Base-by-base conservation (phyloP, 1,139 yeast genomes). In the Lodderomyces theae region DNA sequence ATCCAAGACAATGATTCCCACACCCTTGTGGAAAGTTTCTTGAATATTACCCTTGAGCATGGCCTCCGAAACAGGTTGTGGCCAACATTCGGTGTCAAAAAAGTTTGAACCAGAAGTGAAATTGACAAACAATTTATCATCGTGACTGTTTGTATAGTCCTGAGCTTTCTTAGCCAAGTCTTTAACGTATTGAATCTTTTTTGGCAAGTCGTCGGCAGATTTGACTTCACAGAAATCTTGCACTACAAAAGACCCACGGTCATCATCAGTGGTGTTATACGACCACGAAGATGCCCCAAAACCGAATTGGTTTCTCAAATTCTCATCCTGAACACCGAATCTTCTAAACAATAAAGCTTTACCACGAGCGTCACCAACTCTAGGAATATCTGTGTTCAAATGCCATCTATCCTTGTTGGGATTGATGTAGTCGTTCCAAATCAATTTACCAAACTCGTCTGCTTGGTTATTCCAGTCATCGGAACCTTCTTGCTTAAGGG, bases 21-120 rank as follows among this genome's bases (percentile, higher is more conserved):
- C 61, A 30, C 82, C 83, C 50, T 66, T 73, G 25, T 66, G 72
- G 53, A 82, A 74, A 17, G 65, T 57, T n/a, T 72, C 69, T 35
- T 71, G 67, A 43, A 83, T 64, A n/a, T 72, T 66, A 33, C 72
- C 67, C 37, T 65, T 56, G 18, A 64, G 56, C 64, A 81, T 66
- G 24, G 79, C 80, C 42, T 70, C 63, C 25, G 89, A 79, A 45
- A 84, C 78, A 50, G 75, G 72, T 46, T 76, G 72, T 1, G 94
- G 94, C 95, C 94, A 86, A 58, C 88, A 83, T 41, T 68, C 74
- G 40, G 74, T 79, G 61, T 82, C 80, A 59, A 80, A 82, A 60
- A 84, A 82, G 61, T 82, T 83, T 35, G 90, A 74, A 21, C 86
- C 94, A 2, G 89, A 77, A 45, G 88, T 80, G 58, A 82, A 86